These are phyloP conservation scores for Cornus suecica DNA, from an alignment of 148 eudicot species.

Conservation along the genomic window DNA sequence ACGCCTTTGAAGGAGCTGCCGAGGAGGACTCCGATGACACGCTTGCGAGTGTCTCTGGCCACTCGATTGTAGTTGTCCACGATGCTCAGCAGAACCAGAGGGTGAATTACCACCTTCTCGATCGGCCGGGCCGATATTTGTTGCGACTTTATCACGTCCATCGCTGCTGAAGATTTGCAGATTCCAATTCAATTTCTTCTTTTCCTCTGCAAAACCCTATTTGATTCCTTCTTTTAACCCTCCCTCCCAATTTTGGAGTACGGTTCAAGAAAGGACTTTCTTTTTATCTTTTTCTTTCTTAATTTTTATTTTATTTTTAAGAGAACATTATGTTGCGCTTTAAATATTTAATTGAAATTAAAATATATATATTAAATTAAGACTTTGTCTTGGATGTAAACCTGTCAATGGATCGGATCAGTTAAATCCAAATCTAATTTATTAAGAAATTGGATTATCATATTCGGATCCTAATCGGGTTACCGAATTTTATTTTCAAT, in stretches of 20 bases:
- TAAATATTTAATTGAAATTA: too few relatives aligned
- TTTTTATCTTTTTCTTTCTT: too few relatives aligned
- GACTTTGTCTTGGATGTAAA: too few relatives aligned
- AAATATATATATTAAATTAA: too few relatives aligned
- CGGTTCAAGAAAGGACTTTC: slow-evolving; percentile 12
- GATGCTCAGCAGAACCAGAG: slow-evolving; percentile 83
- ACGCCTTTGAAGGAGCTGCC: slow-evolving; percentile 76
- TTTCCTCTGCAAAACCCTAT: not conserved
- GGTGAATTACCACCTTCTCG: slow-evolving; percentile 91
- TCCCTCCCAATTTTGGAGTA: not conserved
- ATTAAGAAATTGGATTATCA: too few relatives aligned
- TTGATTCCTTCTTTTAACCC: not conserved
- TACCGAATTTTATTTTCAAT: too few relatives aligned
- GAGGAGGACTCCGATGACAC: slow-evolving; percentile 88
- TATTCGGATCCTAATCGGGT: too few relatives aligned
- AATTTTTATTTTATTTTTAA: too few relatives aligned
- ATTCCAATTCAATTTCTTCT: not conserved
- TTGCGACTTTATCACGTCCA: slow-evolving; percentile 98
- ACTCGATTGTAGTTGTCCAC: slow-evolving; percentile 98
- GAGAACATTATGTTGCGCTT: too few relatives aligned
- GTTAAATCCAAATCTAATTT: too few relatives aligned
- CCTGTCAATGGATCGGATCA: too few relatives aligned
- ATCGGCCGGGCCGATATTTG: slow-evolving; percentile 71
- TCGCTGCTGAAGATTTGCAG: slow-evolving; percentile 4
- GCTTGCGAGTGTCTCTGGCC: slow-evolving; percentile 89